phyloP scores from a whole-genome alignment of 2,329 filamentous ascomycete species.

The Bimuria novae-zelandiae region DNA sequence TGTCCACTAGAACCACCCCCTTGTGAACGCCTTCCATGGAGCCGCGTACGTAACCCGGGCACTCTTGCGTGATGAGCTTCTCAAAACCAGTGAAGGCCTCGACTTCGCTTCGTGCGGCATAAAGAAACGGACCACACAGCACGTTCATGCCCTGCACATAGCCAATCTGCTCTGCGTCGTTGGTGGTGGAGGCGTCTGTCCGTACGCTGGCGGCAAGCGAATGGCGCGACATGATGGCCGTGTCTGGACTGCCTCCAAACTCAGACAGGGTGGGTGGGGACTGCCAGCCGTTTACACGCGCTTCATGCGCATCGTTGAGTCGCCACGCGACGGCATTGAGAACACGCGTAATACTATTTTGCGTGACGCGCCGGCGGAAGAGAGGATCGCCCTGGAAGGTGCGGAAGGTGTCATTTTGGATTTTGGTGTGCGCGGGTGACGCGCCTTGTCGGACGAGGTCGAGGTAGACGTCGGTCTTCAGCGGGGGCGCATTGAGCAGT shows the following conservation, averaged over 20 bases:
- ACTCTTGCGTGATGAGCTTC: conserved; percentile 82
- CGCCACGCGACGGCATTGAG: conserved; percentile 96
- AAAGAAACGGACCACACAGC: conserved; percentile 91
- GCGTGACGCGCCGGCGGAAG: conserved; percentile 91
- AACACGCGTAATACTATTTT: conserved; percentile 90
- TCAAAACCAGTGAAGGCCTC: conserved; percentile 94
- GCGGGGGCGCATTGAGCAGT: conserved; percentile 82
- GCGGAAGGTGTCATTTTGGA: conserved; percentile 97
- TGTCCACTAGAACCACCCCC: conserved; percentile 88
- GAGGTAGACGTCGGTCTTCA: conserved; percentile 87
- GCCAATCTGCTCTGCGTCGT: conserved; percentile 70
- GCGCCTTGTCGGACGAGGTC: conserved; percentile 88
- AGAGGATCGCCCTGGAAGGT: conserved; percentile 96
- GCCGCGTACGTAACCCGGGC: conserved; percentile 90
- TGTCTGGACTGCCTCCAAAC: conserved; percentile 56
- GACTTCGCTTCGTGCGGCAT: conserved; percentile 89
- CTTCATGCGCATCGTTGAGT: conserved; percentile 77
- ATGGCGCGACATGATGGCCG: conserved; percentile 38
- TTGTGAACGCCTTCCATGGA: conserved; percentile 98
- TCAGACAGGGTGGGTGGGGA: conserved; percentile 55
- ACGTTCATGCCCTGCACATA: conserved; percentile 99
- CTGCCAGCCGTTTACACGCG: conserved; percentile 57
- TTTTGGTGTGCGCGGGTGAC: conserved; percentile 94
- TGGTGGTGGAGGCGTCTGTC: conserved; percentile 40
- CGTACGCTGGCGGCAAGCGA: conserved; percentile 32